Percentiles rank a stretch among this genome's conserved stretches.
phyloP scores from a whole-genome alignment of 768 basidiomycete species.

The Kwoniella dejecticola region DNA sequence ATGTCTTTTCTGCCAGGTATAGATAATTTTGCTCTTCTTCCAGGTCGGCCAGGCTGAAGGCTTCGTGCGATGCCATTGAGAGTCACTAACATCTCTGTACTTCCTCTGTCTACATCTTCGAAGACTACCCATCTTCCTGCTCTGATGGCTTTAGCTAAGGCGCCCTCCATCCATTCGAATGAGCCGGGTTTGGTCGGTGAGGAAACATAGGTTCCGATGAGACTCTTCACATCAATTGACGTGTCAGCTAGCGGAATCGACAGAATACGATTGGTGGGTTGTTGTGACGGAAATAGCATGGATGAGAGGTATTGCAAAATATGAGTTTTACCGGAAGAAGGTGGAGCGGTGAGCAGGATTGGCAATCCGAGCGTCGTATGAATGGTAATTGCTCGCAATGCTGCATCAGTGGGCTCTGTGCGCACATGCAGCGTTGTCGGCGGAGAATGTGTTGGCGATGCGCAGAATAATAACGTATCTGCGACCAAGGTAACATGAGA shows the following conservation, averaged over 20 bases:
- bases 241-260: slow-evolving; percentile 91
- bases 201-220: slow-evolving; percentile 90
- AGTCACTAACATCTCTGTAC: slow-evolving; percentile 82
- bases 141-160: slow-evolving; percentile 81
- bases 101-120: slow-evolving; percentile 87
- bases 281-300: slow-evolving; percentile 62
- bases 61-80: slow-evolving; percentile 78
- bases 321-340: slow-evolving; percentile 85
- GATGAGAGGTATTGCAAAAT: slow-evolving; percentile 75
- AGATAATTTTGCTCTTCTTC: slow-evolving; percentile 63
- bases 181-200: slow-evolving; percentile 78
- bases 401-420: slow-evolving; percentile 65
- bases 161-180: slow-evolving; percentile 96
- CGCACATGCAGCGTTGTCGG: slow-evolving; percentile 58
- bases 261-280: slow-evolving; percentile 68
- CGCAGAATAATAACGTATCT: slow-evolving; percentile 57
- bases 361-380: slow-evolving; percentile 69
- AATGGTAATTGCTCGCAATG: slow-evolving; percentile 66
- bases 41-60: slow-evolving; percentile 68
- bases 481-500: slow-evolving; percentile 42
- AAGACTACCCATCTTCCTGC: slow-evolving; percentile 92
- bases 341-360: slow-evolving; percentile 76
- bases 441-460: slow-evolving; percentile 17
- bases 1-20: slow-evolving; percentile 75
- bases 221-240: slow-evolving; percentile 86